Conservation (phyloP, 2,329 filamentous ascomycete genomes). For the Fusarium pilosicola region DNA sequence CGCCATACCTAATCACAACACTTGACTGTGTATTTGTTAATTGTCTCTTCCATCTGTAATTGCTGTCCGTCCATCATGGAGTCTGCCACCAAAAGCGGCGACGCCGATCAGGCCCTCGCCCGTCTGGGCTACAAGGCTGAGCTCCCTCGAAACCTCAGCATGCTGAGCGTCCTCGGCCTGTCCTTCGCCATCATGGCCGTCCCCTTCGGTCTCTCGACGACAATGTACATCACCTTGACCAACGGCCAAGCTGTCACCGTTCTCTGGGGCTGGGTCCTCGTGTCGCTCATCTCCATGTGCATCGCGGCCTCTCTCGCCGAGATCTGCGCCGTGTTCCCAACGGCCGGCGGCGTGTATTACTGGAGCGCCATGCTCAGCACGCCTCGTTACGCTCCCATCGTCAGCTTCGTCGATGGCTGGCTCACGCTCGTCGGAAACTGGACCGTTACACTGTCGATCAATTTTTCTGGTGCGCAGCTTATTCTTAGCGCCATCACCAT, state of each 20-base stretch:
- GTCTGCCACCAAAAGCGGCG: slow-evolving; percentile 21
- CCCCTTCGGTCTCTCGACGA: slow-evolving; percentile 61
- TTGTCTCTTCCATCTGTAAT: background rate
- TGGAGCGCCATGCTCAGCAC: slow-evolving; percentile 76
- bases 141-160: slow-evolving; percentile 61
- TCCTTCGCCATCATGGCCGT: slow-evolving; percentile 63
- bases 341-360: slow-evolving; percentile 74
- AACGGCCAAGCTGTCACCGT: slow-evolving; percentile 78
- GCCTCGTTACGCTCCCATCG: slow-evolving; percentile 67
- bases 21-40: background rate
- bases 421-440: slow-evolving; percentile 79
- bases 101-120: slow-evolving; percentile 57
- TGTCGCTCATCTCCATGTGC: slow-evolving; percentile 76
- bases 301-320: slow-evolving; percentile 77
- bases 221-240: slow-evolving; percentile 65
- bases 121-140: slow-evolving; percentile 61
- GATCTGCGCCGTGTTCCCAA: slow-evolving; percentile 74
- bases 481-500: slow-evolving; percentile 75
- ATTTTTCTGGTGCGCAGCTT: slow-evolving; percentile 76
- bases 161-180: slow-evolving; percentile 60
- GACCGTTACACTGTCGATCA: slow-evolving; percentile 74
- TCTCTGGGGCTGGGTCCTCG: slow-evolving; percentile 74
- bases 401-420: slow-evolving; percentile 80
- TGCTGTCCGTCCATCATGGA: slow-evolving; percentile 14
- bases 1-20: background rate